Conservation (phyloP, 2,329 filamentous ascomycete genomes). For the Diaporthe sp. region DNA sequence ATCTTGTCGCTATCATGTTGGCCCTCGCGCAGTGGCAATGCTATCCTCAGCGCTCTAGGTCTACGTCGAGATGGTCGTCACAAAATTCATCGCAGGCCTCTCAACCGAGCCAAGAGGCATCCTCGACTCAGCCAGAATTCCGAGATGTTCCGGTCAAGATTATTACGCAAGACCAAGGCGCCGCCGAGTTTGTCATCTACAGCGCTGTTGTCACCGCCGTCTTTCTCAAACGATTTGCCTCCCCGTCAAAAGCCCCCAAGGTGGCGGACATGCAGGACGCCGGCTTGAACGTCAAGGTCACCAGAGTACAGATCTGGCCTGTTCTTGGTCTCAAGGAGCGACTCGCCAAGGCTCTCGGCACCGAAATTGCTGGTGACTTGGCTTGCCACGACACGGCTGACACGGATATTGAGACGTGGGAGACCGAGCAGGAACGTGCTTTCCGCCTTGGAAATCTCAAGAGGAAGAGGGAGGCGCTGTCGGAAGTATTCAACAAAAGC, state of each 20-base stretch:
- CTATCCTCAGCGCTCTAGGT: slow-evolving; percentile 50
- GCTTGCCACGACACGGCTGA: slow-evolving; percentile 44
- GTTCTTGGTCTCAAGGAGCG: slow-evolving; percentile 67
- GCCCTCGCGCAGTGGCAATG: slow-evolving; percentile 70
- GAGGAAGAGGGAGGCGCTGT: slow-evolving; percentile 51
- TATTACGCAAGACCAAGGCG: slow-evolving; percentile 62
- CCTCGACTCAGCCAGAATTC: slow-evolving; percentile 50
- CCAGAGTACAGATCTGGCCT: slow-evolving; percentile 66
- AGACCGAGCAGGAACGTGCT: slow-evolving; percentile 49
- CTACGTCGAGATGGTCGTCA: slow-evolving; percentile 39
- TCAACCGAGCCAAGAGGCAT: slow-evolving; percentile 38
- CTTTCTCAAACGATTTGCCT: slow-evolving; percentile 64
- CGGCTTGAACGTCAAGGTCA: slow-evolving; percentile 61
- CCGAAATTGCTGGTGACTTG: slow-evolving; percentile 60
- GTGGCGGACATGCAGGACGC: slow-evolving; percentile 44
- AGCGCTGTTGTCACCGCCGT: slow-evolving; percentile 60
- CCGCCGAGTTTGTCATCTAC: slow-evolving; percentile 66
- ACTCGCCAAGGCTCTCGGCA: slow-evolving; percentile 65
- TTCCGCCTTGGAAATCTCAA: slow-evolving; percentile 44
- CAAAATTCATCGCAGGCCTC: slow-evolving; percentile 43
- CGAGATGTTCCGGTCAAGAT: slow-evolving; percentile 63
- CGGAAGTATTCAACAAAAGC: slow-evolving; percentile 55
- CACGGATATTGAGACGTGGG: slow-evolving; percentile 60
- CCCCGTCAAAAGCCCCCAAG: slow-evolving; percentile 56
- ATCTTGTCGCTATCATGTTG: slow-evolving; percentile 65